Base-by-base conservation (phyloP, 2,329 filamentous ascomycete species). In the Colletotrichum neosansevieriae region DNA sequence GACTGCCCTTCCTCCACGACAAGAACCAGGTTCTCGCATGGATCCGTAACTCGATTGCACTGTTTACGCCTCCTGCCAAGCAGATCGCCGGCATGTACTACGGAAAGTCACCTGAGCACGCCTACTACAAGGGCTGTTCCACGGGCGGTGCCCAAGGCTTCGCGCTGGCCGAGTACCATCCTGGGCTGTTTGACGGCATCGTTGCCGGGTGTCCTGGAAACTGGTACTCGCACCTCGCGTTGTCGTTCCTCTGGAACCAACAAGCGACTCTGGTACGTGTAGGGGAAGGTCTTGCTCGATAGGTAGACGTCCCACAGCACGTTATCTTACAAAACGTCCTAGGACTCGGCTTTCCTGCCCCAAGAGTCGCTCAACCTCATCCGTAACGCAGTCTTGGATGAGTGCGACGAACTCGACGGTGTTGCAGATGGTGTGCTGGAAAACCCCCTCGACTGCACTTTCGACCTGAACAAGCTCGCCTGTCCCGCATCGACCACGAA, bases 221-320 rank as follows among this genome's bases (percentile, higher is more conserved):
- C n/a, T 67, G 64, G 60, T 67, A 64, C 21, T 67, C 60, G 6
- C 64, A 64, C 24, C 60, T 67, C 3, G 64, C 60, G 0, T 47
- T 67, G 4, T 63, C 60, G 1, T 67, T 67, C 1, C 38, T 67
- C 15, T 64, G 64, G 64, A 67, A 64, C 13, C 64, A 64, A 32
- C 64, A 67, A 10, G 60, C 36, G 2, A 47, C 53, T 2, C 11
- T 24, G 6, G 64, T 64, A 29, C 53, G 64, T 53, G 24, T 29
- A 11, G 10, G 2, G 24, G n/a, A 21, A 21, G 15, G 36, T 38
- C 36, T 38, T 29, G 24, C 24, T 29, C 24, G 24, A 29, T 21
- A 2, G 21, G 21, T 6, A 29, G 24, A 29, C 24, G 6, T 29
- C 24, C 4, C 36, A 11, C 36, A 38, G 36, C 36, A 11, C 3